phyloP scores from a whole-genome alignment of 1,284 basidiomycete genomes.

The Cutaneotrichosporon mucoides region DNA sequence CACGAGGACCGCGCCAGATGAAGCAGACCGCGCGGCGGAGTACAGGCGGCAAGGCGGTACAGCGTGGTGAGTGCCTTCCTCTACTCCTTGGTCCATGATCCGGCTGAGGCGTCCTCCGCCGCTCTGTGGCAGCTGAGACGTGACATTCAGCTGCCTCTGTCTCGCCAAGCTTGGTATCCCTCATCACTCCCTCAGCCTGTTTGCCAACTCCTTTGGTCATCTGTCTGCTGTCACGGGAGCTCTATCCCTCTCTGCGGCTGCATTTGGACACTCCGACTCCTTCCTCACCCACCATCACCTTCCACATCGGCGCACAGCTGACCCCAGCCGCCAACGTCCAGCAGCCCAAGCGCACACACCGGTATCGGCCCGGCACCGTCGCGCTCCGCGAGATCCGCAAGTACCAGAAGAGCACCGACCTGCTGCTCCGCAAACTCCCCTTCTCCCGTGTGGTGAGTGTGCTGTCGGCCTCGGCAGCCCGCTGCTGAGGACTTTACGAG shows the following conservation, averaged over 20 bases:
- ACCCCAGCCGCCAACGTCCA: background rate
- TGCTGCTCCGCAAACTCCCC: slow-evolving; percentile 79
- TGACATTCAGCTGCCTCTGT: no score
- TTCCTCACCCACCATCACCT: background rate
- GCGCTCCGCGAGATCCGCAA: slow-evolving; percentile 87
- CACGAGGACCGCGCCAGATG: slow-evolving; percentile 7
- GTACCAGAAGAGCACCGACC: slow-evolving; percentile 88
- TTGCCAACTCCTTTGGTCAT: no score
- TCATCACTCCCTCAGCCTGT: no score
- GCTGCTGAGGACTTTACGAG: no score
- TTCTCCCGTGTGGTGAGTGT: slow-evolving; percentile 80
- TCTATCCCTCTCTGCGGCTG: no score
- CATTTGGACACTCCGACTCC: background rate
- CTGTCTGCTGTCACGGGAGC: no score
- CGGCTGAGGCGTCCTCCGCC: no score
- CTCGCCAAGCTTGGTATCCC: no score
- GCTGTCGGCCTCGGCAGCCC: background rate
- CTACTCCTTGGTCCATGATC: background rate
- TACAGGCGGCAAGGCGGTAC: slow-evolving; percentile 40
- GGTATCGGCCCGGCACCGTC: slow-evolving; percentile 78
- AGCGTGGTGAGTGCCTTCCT: background rate
- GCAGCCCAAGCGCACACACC: slow-evolving; percentile 31
- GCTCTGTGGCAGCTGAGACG: no score
- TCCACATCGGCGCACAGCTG: background rate
- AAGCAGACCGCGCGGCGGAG: slow-evolving; percentile 40